Evolutionary conservation across 495 filamentous ascomycete genomes (phyloP).

Genomic region (Darksidea phi): DNA sequence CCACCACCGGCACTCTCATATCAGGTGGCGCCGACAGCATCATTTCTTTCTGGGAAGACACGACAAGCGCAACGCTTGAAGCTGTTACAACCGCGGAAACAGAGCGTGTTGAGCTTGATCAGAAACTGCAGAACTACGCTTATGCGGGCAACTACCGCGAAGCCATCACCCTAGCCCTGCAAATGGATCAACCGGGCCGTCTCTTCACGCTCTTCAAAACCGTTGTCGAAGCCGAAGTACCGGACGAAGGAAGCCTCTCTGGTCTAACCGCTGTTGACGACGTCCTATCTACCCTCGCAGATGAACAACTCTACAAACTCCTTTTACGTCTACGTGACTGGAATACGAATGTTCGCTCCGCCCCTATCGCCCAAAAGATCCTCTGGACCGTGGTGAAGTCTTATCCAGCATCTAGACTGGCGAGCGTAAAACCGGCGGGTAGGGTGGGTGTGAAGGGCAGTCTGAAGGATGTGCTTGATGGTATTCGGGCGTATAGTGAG

Average conservation of each 20-base stretch:
- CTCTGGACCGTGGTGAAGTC: slow-evolving; percentile 72
- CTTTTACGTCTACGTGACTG: slow-evolving; percentile 83
- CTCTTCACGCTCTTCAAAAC: slow-evolving; percentile 78
- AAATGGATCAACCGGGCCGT: slow-evolving; percentile 87
- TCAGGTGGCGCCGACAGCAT: slow-evolving; percentile 88
- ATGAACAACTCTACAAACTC: slow-evolving; percentile 78
- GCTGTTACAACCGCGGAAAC: slow-evolving; percentile 67
- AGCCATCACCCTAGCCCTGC: slow-evolving; percentile 86
- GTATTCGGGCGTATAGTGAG: slow-evolving; percentile 82
- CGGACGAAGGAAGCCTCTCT: slow-evolving; percentile 63
- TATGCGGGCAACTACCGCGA: slow-evolving; percentile 80
- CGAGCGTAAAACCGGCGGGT: slow-evolving; percentile 58
- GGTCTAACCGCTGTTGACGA: slow-evolving; percentile 80
- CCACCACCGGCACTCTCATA: slow-evolving; percentile 64
- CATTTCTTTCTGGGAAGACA: slow-evolving; percentile 94
- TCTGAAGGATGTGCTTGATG: slow-evolving; percentile 79
- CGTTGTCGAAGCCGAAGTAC: slow-evolving; percentile 63
- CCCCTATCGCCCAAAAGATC: slow-evolving; percentile 81
- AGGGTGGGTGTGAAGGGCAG: slow-evolving; percentile 48
- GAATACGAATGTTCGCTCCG: slow-evolving; percentile 93
- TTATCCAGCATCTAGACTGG: slow-evolving; percentile 71
- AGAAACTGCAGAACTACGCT: slow-evolving; percentile 88
- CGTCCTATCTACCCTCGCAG: slow-evolving; percentile 72
- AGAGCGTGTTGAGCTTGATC: slow-evolving; percentile 84
- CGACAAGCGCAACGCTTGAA: slow-evolving; percentile 73